These are phyloP conservation scores for Apiospora malaysiana DNA, from an alignment of 2,329 filamentous ascomycete species.

Conservation along the genomic window DNA sequence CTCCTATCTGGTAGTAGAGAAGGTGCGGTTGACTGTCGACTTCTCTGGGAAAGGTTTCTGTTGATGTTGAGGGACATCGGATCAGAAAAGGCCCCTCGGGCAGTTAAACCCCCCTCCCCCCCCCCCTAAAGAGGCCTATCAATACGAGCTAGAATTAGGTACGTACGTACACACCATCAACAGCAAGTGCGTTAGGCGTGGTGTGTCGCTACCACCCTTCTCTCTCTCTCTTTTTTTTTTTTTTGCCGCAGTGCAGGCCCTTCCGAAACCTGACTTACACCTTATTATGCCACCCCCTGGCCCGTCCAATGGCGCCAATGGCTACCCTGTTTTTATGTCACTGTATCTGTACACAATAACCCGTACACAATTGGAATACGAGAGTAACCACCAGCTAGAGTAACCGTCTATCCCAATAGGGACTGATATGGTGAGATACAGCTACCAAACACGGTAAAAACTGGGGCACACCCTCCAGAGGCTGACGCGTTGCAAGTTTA, in stretches of 20 bases:
- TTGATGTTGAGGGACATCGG: conserved; percentile 9
- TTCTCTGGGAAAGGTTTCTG: not conserved
- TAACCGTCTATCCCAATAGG: not conserved
- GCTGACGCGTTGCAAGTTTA: conserved; percentile 18
- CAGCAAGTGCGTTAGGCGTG: not conserved
- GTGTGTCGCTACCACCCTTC: conserved; percentile 1
- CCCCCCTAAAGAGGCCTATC: not conserved
- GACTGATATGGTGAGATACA: not conserved
- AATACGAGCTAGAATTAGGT: conserved; percentile 1
- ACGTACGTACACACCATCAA: conserved; percentile 18
- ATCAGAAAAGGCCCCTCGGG: conserved; percentile 1
- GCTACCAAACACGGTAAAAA: not conserved
- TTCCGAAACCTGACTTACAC: conserved; percentile 17
- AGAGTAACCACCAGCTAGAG: not conserved
- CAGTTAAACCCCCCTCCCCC: no score
- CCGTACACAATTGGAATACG: conserved; percentile 8
- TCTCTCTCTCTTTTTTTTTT: no score
- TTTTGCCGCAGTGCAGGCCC: not conserved
- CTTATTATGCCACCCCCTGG: conserved; percentile 11
- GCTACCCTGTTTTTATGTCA: not conserved
- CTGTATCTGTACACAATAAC: conserved; percentile 11
- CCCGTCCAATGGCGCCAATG: not conserved
- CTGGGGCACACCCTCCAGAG: conserved; percentile 7
- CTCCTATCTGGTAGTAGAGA: not conserved
- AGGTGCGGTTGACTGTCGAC: conserved; percentile 15